Base-by-base conservation (phyloP, 495 filamentous ascomycete species). In the Aspergillus taichungensis region DNA sequence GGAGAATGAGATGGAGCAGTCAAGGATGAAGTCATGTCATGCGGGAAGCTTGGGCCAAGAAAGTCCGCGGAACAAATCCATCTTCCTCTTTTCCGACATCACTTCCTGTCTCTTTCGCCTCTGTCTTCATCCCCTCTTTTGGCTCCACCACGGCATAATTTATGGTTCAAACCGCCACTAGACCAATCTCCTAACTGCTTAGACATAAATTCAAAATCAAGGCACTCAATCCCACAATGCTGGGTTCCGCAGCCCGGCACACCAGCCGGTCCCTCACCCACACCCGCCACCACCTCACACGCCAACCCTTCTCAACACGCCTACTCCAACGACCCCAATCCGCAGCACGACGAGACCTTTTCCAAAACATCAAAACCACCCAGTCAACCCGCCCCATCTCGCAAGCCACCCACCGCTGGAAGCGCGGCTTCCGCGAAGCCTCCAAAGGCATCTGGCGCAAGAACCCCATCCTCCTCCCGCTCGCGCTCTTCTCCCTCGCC, bases 401-500 rank as follows among this genome's bases (percentile, higher is more conserved):
- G 43, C 27, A 24, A 48, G 34, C 14, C 28, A 43, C 30, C 3
- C 30, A 4, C 40, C 29, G 7, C 30, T 13, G 5, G 13, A 55
- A 56, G 35, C 54, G 56, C 42, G 58, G 53, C 41, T 63, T 63
- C 49, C 63, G 61, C 8, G 52, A 66, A 51, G 67, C 68, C 27
- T 61, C 56, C 1, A 66, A 66, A 43, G 70, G 59, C 10, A 67
- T 71, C 41, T 73, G 68, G 67, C 69, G 69, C 58, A 71, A 70
- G 47, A 63, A 71, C 50, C 68, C 70, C 14, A 42, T 74, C 37
- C 40, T 69, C 40, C 61, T 74, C 5, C 64, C 68, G 1, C 45
- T 71, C 28, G 74, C 69, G 13, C 66, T 85, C 12, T 38, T 82
- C 40, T 64, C 62, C 34, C 63, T 73, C n/a, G 52, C 67, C 42